Evolutionary conservation across 176 grass and related monocot species (phyloP).

Genomic region (Bromus sterilis): DNA sequence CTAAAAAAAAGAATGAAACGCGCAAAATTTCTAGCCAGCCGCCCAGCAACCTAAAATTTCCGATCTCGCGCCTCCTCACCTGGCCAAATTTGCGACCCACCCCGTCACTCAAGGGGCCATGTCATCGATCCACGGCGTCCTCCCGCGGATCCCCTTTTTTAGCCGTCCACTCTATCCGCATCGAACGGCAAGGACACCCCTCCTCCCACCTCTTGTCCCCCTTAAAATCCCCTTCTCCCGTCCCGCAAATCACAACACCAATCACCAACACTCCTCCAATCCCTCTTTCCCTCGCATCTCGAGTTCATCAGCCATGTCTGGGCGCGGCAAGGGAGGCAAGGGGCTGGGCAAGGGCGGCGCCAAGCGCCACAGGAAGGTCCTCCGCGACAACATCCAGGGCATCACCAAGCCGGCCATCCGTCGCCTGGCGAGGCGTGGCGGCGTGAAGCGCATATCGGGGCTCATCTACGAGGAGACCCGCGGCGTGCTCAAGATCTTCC

Average conservation of each 20-base stretch:
- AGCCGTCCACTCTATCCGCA: background rate
- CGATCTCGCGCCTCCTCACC: background rate
- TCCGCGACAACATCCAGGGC: conserved; percentile 41
- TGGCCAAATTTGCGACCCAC: background rate
- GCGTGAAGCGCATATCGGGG: conserved; percentile 79
- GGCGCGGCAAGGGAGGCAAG: conserved; percentile 33
- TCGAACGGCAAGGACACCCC: background rate
- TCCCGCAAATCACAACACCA: background rate
- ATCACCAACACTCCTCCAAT: background rate
- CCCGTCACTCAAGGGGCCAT: background rate
- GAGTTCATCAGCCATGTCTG: conserved; percentile 20
- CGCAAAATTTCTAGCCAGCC: too few species aligned
- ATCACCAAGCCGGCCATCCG: conserved; percentile 49
- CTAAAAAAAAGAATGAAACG: too few species aligned
- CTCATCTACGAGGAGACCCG: conserved; percentile 92
- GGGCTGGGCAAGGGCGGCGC: conserved; percentile 33
- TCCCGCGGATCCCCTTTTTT: background rate
- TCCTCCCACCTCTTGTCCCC: background rate
- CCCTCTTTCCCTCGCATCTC: too few species aligned
- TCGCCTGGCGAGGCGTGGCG: conserved; percentile 26
- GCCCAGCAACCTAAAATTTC: too few species aligned
- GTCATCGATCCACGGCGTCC: background rate
- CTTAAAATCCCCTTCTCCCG: background rate
- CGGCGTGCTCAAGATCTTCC: conserved; percentile 94
- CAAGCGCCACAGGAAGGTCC: conserved; percentile 35